A percentile compares a stretch with the other conserved stretches of the same genome.
Conservation (phyloP, 768 basidiomycete genomes). For the Xerocomellus amylosporus region DNA sequence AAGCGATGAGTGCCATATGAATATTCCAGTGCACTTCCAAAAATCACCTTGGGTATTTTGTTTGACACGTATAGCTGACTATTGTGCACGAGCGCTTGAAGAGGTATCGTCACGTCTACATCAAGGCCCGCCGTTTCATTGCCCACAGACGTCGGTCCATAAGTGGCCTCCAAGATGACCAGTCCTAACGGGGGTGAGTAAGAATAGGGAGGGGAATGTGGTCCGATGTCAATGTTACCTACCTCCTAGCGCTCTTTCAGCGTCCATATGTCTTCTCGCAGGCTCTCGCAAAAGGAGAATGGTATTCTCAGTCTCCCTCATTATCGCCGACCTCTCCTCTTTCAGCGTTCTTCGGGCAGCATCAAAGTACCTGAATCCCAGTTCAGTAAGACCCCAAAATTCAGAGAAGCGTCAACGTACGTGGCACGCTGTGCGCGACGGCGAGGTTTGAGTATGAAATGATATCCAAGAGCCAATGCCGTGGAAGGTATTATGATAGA, state of each 20-base stretch:
- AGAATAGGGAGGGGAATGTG: constrained; percentile 10
- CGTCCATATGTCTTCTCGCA: constrained; percentile 58
- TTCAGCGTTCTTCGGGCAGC: constrained; percentile 58
- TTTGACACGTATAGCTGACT: constrained; percentile 78
- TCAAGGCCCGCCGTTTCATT: constrained; percentile 52
- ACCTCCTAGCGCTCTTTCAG: constrained; percentile 71
- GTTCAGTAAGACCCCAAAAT: constrained; percentile 16
- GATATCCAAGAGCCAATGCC: constrained; percentile 51
- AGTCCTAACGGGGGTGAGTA: constrained; percentile 49
- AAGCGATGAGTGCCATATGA: constrained; percentile 3
- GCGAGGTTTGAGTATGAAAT: constrained; percentile 54
- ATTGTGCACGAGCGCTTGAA: constrained; percentile 78
- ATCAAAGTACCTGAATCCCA: constrained; percentile 55
- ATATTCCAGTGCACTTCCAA: background rate
- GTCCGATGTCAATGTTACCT: constrained; percentile 43
- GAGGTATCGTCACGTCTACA: constrained; percentile 74
- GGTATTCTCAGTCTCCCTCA: constrained; percentile 63
- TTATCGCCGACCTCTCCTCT: constrained; percentile 62
- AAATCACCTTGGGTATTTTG: constrained; percentile 65
- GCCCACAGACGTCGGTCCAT: constrained; percentile 55
- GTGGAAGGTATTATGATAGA: constrained; percentile 56
- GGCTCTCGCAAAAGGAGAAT: constrained; percentile 62
- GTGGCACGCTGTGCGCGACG: constrained; percentile 50
- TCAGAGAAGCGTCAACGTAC: constrained; percentile 37
- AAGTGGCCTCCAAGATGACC: constrained; percentile 71